Evolutionary conservation across 306 rosid species (phyloP), one percentile per base, ranked within the genome.

Genomic region (Carpinus viminea): DNA sequence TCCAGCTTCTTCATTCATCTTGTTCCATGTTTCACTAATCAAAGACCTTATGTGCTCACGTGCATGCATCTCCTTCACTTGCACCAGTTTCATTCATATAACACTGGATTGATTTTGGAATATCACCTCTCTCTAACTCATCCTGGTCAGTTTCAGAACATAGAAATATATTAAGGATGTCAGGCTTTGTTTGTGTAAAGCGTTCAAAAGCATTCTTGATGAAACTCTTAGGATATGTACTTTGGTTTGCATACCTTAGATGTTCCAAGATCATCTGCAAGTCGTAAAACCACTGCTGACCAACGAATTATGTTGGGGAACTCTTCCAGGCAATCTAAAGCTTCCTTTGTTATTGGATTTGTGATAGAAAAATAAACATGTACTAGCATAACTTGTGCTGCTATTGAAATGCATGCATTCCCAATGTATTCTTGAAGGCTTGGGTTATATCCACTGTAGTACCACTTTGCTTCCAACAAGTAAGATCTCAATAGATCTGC

Each of bases 251-350:
- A 41, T 81, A 81, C 77, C 52, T 20, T 0, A 2, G 80, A 73
- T 6, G 84, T 76, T 28, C 62, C 59, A 4, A 81, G 72, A 59
- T 81, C 84, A 70, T 81, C 62, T n/a, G 77, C 68, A 50, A 81
- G 84, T 21, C 80, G 74, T 9, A 74, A 21, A 20, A 80, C 56
- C 3, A 21, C 43, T 43, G 74, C 38, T 21, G 66, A 68, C 41
- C 43, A 36, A 20, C 15, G n/a, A 18, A 74, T 24, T n/a, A 74
- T 72, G 9, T 60, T 17, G 0, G 75, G 45, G 56, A 68, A 45
- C 24, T 68, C 12, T 68, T 26, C 74, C 62, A 74, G 56, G 41
- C 21, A 24, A 17, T 47, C 61, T 26, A 74, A 45, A 1, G 64
- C 76, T 15, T 68, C 26, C 12, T 48, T 6, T 5, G 26, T 24